phyloP scores from a whole-genome alignment of 345 rosid species.

The Odontarrhena argentea region DNA sequence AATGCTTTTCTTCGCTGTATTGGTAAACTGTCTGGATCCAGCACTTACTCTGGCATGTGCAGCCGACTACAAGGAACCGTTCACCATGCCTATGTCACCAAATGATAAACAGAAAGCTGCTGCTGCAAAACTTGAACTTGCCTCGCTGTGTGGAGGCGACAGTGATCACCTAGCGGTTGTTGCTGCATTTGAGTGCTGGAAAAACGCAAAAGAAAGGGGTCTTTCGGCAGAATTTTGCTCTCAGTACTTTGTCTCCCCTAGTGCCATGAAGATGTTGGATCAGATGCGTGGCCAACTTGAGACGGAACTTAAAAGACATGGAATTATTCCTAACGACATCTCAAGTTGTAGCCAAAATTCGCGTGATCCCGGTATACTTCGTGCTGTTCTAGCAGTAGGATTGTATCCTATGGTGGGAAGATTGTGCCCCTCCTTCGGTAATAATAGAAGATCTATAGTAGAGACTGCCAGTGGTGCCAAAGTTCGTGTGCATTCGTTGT shows the following conservation, averaged over 20 bases:
- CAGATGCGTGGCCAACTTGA: slow-evolving; percentile 88
- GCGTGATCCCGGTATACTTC: slow-evolving; percentile 70
- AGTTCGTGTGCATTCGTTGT: slow-evolving; percentile 69
- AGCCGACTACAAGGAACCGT: slow-evolving; percentile 83
- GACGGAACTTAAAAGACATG: slow-evolving; percentile 62
- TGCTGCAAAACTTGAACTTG: slow-evolving; percentile 76
- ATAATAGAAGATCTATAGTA: slow-evolving; percentile 51
- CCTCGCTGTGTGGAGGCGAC: slow-evolving; percentile 75
- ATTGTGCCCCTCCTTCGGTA: slow-evolving; percentile 50
- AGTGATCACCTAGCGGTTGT: slow-evolving; percentile 93
- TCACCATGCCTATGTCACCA: slow-evolving; percentile 76
- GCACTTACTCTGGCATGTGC: slow-evolving; percentile 97
- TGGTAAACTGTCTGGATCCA: slow-evolving; percentile 94
- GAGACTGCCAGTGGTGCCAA: slow-evolving; percentile 78
- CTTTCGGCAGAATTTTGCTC: slow-evolving; percentile 67
- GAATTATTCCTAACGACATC: slow-evolving; percentile 63
- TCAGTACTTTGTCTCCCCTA: slow-evolving; percentile 67
- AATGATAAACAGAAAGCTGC: slow-evolving; percentile 72
- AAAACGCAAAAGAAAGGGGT: slow-evolving; percentile 67
- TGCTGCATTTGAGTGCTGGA: slow-evolving; percentile 95
- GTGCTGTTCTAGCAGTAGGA: slow-evolving; percentile 82
- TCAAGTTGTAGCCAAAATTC: slow-evolving; percentile 69
- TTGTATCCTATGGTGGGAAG: slow-evolving; percentile 87
- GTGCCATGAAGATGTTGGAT: slow-evolving; percentile 73
- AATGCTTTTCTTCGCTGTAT: slow-evolving; percentile 89